A percentile compares a stretch with the other conserved stretches of the same genome.
Evolutionary conservation across 306 rosid genomes (phyloP).

Genomic region (Astragalus membranaceus): DNA sequence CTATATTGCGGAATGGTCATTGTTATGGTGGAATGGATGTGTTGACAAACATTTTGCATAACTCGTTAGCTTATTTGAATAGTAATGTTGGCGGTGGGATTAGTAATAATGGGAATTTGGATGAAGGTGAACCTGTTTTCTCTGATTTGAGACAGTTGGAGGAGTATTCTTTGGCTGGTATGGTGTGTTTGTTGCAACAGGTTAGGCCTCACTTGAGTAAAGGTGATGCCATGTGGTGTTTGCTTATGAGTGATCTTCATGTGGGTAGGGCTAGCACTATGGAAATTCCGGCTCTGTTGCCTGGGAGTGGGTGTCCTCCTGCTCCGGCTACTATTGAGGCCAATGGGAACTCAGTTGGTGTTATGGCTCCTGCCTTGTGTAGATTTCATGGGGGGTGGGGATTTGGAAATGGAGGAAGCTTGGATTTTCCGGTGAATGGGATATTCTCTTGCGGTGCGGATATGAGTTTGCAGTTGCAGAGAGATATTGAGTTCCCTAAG

Average conservation of each 20-base stretch:
- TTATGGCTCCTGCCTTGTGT: conserved; percentile 52
- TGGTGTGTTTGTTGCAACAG: conserved; percentile 84
- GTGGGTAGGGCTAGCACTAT: conserved; percentile 72
- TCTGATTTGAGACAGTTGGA: conserved; percentile 77
- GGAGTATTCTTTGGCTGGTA: conserved; percentile 74
- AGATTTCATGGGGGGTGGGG: conserved; percentile 96
- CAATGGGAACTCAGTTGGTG: conserved; percentile 43
- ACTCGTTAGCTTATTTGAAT: conserved; percentile 67
- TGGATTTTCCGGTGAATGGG: conserved; percentile 53
- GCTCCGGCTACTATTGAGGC: conserved; percentile 25
- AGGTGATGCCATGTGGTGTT: conserved; percentile 96
- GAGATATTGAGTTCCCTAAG: conserved; percentile 84
- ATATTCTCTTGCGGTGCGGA: conserved; percentile 52
- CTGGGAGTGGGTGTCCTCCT: conserved; percentile 26
- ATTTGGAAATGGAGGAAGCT: conserved; percentile 64
- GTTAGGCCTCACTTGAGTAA: conserved; percentile 76
- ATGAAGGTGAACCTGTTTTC: conserved; percentile 60
- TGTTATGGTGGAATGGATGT: conserved; percentile 89
- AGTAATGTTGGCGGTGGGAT: conserved; percentile 17
- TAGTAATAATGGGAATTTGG: conserved; percentile 28
- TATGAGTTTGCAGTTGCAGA: conserved; percentile 46
- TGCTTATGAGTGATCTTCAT: conserved; percentile 95
- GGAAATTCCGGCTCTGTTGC: conserved; percentile 59
- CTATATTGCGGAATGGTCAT: conserved; percentile 68
- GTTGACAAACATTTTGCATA: conserved; percentile 61